phyloP scores from a whole-genome alignment of 2,329 filamentous ascomycete species.

The Trichothecium sympodiale region DNA sequence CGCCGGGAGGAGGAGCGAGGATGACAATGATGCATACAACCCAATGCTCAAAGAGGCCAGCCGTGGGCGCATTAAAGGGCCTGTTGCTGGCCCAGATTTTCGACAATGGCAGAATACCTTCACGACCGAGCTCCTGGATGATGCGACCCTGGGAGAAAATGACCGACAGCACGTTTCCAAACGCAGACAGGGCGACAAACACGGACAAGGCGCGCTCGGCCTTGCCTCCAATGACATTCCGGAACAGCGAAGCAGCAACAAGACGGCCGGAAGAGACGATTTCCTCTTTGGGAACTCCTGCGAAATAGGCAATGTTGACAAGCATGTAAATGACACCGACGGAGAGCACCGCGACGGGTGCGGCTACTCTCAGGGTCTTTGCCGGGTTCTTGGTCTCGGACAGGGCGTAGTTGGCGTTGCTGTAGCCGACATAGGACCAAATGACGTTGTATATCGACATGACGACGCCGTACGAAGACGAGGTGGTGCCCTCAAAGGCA shows the following conservation, averaged over 20 bases:
- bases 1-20: slow-evolving; percentile 54
- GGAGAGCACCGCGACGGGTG: slow-evolving; percentile 45
- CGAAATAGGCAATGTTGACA: slow-evolving; percentile 57
- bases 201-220: slow-evolving; percentile 51
- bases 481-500: slow-evolving; percentile 55
- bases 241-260: slow-evolving; percentile 43
- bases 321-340: slow-evolving; percentile 55
- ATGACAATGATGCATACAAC: slow-evolving; percentile 54
- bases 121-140: slow-evolving; percentile 54
- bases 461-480: slow-evolving; percentile 55
- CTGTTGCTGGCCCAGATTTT: slow-evolving; percentile 52
- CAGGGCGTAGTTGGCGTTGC: slow-evolving; percentile 56
- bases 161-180: slow-evolving; percentile 56
- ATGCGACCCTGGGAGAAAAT: slow-evolving; percentile 59
- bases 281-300: slow-evolving; percentile 41
- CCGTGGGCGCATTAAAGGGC: slow-evolving; percentile 51
- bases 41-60: slow-evolving; percentile 54
- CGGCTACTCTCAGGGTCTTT: slow-evolving; percentile 53
- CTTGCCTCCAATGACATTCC: slow-evolving; percentile 39
- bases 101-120: slow-evolving; percentile 55
- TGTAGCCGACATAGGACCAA: slow-evolving; percentile 59
- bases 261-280: slow-evolving; percentile 40
- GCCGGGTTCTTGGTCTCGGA: slow-evolving; percentile 57
- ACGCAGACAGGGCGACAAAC: slow-evolving; percentile 56
- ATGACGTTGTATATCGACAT: slow-evolving; percentile 63